These are phyloP conservation scores for Talaromyces sp. DNA, from an alignment of 2,329 filamentous ascomycete species.

Conservation along the genomic window DNA sequence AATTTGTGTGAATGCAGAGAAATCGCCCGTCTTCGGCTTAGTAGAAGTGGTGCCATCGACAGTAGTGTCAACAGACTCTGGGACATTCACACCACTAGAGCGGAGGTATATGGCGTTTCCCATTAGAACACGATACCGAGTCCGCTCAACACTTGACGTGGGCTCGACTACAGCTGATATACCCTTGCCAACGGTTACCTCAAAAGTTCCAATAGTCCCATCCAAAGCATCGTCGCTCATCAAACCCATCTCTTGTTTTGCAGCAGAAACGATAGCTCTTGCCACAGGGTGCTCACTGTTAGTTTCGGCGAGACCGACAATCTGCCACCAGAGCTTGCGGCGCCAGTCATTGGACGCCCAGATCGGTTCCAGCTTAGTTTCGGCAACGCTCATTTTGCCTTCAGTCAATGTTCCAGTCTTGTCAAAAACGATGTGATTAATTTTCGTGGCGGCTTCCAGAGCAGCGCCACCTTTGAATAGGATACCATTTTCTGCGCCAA, in stretches of 20 bases:
- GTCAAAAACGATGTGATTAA: constrained; percentile 87
- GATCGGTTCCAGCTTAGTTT: constrained; percentile 60
- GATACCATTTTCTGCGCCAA: constrained; percentile 92
- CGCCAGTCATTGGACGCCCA: constrained; percentile 70
- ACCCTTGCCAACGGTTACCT: constrained; percentile 77
- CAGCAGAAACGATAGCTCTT: constrained; percentile 74
- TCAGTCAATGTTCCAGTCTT: constrained; percentile 95
- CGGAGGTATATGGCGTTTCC: constrained; percentile 78
- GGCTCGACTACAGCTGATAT: constrained; percentile 81
- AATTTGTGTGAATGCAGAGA: constrained; percentile 79
- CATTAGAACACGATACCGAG: constrained; percentile 73
- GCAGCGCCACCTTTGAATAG: constrained; percentile 96
- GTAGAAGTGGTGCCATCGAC: constrained; percentile 28
- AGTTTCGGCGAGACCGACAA: constrained; percentile 92
- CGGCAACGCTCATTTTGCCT: constrained; percentile 90
- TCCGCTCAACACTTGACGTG: constrained; percentile 61
- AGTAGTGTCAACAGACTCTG: constrained; percentile 36
- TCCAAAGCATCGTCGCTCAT: constrained; percentile 71
- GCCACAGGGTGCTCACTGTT: constrained; percentile 94
- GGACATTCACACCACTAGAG: constrained; percentile 61
- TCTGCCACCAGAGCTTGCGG: constrained; percentile 85
- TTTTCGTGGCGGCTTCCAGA: constrained; percentile 82
- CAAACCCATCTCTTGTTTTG: constrained; percentile 71
- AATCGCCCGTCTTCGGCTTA: constrained; percentile 33
- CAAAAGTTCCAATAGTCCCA: constrained; percentile 81